phyloP scores from a whole-genome alignment of 495 filamentous ascomycete genomes.

The Penicillium angulare region DNA sequence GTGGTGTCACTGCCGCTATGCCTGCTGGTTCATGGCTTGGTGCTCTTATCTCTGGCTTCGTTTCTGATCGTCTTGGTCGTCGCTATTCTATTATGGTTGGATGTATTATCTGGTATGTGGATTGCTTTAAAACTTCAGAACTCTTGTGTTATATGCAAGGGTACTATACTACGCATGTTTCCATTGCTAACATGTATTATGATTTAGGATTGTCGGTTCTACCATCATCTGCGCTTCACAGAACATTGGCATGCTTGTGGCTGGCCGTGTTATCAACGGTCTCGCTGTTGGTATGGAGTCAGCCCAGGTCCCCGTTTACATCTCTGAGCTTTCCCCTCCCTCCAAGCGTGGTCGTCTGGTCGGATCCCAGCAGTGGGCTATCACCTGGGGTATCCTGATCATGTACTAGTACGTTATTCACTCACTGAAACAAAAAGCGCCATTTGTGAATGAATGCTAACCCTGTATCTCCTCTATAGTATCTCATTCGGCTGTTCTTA shows the following conservation, averaged over 20 bases:
- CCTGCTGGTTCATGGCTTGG: slow-evolving; percentile 72
- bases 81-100: slow-evolving; percentile 66
- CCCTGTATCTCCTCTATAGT: slow-evolving; percentile 6
- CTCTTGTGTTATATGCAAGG: neutral
- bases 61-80: slow-evolving; percentile 67
- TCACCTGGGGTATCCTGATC: slow-evolving; percentile 81
- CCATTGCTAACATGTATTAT: slow-evolving; percentile 10
- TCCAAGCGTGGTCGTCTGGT: slow-evolving; percentile 71
- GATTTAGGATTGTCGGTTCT: slow-evolving; percentile 56
- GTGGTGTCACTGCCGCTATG: slow-evolving; percentile 69
- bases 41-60: slow-evolving; percentile 62
- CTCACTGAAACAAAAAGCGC: no score
- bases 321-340: slow-evolving; percentile 71
- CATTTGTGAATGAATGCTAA: neutral
- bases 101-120: slow-evolving; percentile 58
- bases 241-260: slow-evolving; percentile 72
- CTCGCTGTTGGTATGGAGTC: slow-evolving; percentile 76
- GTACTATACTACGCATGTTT: neutral
- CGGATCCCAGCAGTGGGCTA: slow-evolving; percentile 75
- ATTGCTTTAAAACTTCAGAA: neutral
- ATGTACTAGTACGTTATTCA: slow-evolving; percentile 70
- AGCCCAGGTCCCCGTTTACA: slow-evolving; percentile 79
- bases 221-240: slow-evolving; percentile 69
- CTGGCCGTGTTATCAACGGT: slow-evolving; percentile 77
- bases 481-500: slow-evolving; percentile 76